Evolutionary conservation across 352 stramenopile species (phyloP).

Genomic region (Globisporangium yorkense): DNA sequence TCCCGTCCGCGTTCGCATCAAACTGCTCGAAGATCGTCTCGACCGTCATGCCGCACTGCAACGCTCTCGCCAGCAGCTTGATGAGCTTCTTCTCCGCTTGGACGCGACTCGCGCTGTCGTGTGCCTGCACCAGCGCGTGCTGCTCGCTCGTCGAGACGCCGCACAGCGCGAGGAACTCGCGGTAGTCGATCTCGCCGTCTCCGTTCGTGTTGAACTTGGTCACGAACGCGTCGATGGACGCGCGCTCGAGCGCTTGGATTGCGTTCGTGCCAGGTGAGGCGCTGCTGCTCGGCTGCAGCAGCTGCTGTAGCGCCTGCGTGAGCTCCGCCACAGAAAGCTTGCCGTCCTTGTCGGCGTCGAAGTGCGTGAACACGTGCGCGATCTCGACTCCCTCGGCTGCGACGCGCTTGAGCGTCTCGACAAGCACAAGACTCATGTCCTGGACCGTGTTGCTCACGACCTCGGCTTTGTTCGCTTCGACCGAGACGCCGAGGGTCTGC

Average conservation of each 20-base stretch:
- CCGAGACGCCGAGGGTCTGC: constrained; percentile 35
- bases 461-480: constrained; percentile 42
- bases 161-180: constrained; percentile 57
- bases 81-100: constrained; percentile 50
- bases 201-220: constrained; percentile 55
- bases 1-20: constrained; percentile 53
- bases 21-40: constrained; percentile 77
- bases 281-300: constrained; percentile 20
- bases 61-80: constrained; percentile 51
- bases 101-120: constrained; percentile 12
- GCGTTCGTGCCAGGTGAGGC: constrained; percentile 1
- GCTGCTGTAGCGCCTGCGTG: constrained; percentile 37
- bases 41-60: constrained; percentile 34
- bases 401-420: constrained; percentile 43
- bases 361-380: constrained; percentile 60
- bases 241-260: constrained; percentile 33
- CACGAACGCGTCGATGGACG: constrained; percentile 36
- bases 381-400: constrained; percentile 42
- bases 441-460: constrained; percentile 32
- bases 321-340: constrained; percentile 53
- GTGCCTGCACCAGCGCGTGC: constrained; percentile 17
- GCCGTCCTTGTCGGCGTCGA: constrained; percentile 56
- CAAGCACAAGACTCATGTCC: constrained; percentile 36
- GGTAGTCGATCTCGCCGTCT: constrained; percentile 56
- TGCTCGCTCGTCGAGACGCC: constrained; percentile 17